These are phyloP conservation scores for Leishmania tarentolae DNA, from an alignment of 208 protist species.

Conservation along the genomic window DNA sequence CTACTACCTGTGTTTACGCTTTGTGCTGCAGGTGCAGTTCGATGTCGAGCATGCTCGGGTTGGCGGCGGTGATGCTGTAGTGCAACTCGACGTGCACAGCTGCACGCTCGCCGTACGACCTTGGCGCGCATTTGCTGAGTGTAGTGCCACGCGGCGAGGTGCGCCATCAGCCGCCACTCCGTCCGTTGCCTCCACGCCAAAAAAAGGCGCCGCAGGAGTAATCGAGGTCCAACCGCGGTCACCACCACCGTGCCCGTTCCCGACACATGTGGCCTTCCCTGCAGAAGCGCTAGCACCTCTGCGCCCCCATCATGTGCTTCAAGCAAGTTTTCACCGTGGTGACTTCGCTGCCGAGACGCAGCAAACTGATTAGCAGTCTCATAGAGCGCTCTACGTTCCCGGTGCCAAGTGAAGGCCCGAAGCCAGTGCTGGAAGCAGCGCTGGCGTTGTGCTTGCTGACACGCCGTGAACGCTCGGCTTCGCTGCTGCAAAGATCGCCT, in stretches of 20 bases:
- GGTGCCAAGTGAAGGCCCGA: constrained; percentile 20
- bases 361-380: constrained; percentile 24
- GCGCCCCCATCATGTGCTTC: not conserved
- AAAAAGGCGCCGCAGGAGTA: constrained; percentile 26
- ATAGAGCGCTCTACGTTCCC: constrained; percentile 21
- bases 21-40: not conserved
- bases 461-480: constrained; percentile 11
- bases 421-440: constrained; percentile 37
- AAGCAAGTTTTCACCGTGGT: not conserved
- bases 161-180: constrained; percentile 39
- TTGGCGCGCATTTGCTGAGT: constrained; percentile 21
- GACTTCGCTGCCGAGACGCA: not conserved
- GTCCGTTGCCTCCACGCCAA: constrained; percentile 42
- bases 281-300: constrained; percentile 17
- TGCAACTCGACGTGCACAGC: constrained; percentile 13
- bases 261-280: constrained; percentile 10
- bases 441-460: constrained; percentile 6
- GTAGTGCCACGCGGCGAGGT: constrained; percentile 37
- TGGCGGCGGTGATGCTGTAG: constrained; percentile 15
- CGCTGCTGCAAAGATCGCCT: constrained; percentile 20
- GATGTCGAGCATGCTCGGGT: constrained; percentile 1
- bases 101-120: constrained; percentile 10
- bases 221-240: constrained; percentile 24
- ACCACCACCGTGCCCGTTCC: constrained; percentile 5
- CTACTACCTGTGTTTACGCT: not conserved